Evolutionary conservation across 495 filamentous ascomycete species (phyloP).

Genomic region (Aspergillus sparsus): DNA sequence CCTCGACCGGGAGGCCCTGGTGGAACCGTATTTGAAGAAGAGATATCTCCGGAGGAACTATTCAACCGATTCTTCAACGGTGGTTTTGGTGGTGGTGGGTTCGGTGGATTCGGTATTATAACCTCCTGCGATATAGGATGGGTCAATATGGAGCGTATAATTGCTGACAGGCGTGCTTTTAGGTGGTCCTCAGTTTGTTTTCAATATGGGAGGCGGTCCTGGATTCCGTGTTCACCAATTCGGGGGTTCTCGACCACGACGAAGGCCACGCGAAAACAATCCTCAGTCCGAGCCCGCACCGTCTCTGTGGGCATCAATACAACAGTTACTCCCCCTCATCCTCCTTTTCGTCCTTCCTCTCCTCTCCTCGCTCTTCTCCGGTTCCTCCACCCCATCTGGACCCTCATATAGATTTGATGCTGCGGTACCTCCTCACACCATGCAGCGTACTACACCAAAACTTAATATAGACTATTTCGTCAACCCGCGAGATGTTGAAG

Average conservation of each 20-base stretch:
- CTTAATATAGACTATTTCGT: constrained; percentile 81
- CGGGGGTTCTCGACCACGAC: constrained; percentile 65
- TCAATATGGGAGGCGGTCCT: constrained; percentile 84
- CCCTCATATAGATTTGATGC: constrained; percentile 73
- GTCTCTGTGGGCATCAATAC: constrained; percentile 48
- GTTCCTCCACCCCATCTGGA: constrained; percentile 54
- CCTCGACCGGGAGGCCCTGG: constrained; percentile 46
- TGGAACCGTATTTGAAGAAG: constrained; percentile 73
- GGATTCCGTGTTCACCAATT: constrained; percentile 87
- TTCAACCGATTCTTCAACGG: constrained; percentile 93
- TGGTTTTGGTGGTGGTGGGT: constrained; percentile 56
- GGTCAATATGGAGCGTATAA: constrained; percentile 8
- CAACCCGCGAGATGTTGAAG: constrained; percentile 72
- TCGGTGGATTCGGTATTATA: constrained; percentile 59
- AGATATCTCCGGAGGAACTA: constrained; percentile 94
- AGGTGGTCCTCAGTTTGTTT: constrained; percentile 81
- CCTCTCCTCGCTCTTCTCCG: constrained; percentile 76
- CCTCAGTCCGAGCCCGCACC: constrained; percentile 50
- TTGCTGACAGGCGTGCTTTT: constrained; percentile 50
- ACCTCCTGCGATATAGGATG: neutral
- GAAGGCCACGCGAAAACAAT: constrained; percentile 68
- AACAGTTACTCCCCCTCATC: constrained; percentile 78
- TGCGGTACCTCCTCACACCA: constrained; percentile 66
- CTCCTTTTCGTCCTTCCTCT: constrained; percentile 87
- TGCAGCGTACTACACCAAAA: constrained; percentile 67